These are phyloP conservation scores for Ogataea paradorogensis DNA, from an alignment of 805 yeast species.

Conservation along the genomic window DNA sequence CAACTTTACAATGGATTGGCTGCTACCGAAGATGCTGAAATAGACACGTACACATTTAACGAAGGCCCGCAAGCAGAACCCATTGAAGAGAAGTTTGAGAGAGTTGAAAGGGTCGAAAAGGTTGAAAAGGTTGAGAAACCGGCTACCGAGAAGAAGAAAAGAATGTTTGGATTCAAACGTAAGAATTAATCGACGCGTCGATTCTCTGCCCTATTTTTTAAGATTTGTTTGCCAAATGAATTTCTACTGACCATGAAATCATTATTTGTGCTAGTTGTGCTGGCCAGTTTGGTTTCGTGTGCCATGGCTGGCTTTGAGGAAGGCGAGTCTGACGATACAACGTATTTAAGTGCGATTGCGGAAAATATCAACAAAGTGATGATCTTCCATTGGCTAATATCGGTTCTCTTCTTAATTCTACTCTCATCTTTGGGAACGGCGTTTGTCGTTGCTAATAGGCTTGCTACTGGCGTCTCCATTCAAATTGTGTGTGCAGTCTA, in stretches of 20 bases:
- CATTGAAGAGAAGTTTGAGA: neutral
- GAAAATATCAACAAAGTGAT: constrained; percentile 44
- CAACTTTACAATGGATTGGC: constrained; percentile 32
- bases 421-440: constrained; percentile 56
- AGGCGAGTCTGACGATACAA: constrained; percentile 10
- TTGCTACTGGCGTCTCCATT: constrained; percentile 42
- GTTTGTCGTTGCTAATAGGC: constrained; percentile 52
- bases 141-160: constrained; percentile 3
- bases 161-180: constrained; percentile 10
- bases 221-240: neutral
- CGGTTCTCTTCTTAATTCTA: constrained; percentile 46
- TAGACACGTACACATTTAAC: constrained; percentile 7
- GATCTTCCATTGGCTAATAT: constrained; percentile 62
- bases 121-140: neutral
- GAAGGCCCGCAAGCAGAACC: neutral
- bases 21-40: constrained; percentile 20
- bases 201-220: neutral
- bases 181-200: constrained; percentile 7
- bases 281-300: constrained; percentile 2
- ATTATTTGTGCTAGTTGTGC: constrained; percentile 1
- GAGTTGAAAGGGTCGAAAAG: neutral
- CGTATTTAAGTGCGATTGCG: constrained; percentile 12
- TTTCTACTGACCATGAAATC: constrained; percentile 6
- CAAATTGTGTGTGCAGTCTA: constrained; percentile 49
- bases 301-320: constrained; percentile 8